These are phyloP conservation scores for Botrytis elliptica DNA, from an alignment of 2,329 filamentous ascomycete genomes.

Conservation along the genomic window DNA sequence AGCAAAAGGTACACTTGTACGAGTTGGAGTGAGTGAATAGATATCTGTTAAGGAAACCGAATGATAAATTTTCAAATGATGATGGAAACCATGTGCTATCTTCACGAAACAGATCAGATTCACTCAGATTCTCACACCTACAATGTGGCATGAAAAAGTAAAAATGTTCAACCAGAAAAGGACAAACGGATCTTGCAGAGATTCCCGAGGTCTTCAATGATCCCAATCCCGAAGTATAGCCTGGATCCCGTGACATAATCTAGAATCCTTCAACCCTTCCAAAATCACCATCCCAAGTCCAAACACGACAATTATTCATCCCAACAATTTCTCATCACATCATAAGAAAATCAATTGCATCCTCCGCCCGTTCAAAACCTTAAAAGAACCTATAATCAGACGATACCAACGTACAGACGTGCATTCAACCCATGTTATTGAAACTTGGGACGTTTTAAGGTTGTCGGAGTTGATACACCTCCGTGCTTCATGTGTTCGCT, in stretches of 20 bases:
- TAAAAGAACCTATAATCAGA: background rate
- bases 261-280: background rate
- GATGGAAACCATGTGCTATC: no score
- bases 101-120: no score
- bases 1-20: background rate
- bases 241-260: background rate
- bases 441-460: conserved; percentile 31
- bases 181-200: no score
- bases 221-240: background rate
- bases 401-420: background rate
- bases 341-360: background rate
- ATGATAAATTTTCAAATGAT: no score
- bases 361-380: background rate
- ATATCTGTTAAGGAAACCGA: no score
- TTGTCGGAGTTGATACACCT: conserved; percentile 30
- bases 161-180: no score
- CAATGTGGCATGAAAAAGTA: no score
- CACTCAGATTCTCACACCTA: no score
- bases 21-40: no score
- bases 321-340: background rate
- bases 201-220: no score
- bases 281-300: background rate
- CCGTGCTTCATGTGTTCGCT: conserved; percentile 32
- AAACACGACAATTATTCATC: background rate
- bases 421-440: conserved; percentile 9